Evolutionary conservation across 2,329 filamentous ascomycete species (phyloP).

Genomic region (Sporothrix brunneoviolacea): DNA sequence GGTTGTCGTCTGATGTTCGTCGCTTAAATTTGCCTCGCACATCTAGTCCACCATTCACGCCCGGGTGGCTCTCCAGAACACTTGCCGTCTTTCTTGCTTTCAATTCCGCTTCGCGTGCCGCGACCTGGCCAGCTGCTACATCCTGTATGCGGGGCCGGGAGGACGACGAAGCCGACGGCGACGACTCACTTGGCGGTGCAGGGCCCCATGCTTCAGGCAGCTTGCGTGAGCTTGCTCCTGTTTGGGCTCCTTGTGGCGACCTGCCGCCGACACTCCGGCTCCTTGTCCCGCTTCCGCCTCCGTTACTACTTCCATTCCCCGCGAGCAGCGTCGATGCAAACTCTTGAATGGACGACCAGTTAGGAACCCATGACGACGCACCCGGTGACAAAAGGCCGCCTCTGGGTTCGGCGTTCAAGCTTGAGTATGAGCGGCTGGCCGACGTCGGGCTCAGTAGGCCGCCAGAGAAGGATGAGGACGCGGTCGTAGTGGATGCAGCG

Average conservation of each 20-base stretch:
- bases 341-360: constrained; percentile 50
- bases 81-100: constrained; percentile 52
- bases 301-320: constrained; percentile 18
- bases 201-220: constrained; percentile 43
- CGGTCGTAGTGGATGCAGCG: constrained; percentile 21
- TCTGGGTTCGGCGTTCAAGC: background rate
- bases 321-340: constrained; percentile 42
- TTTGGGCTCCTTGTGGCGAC: constrained; percentile 17
- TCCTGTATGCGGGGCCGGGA: constrained; percentile 35
- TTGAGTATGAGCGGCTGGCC: background rate
- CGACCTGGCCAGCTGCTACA: constrained; percentile 44
- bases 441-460: constrained; percentile 7
- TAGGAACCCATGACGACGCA: constrained; percentile 42
- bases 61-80: constrained; percentile 54
- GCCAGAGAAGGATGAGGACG: constrained; percentile 21
- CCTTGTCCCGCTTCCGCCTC: constrained; percentile 24
- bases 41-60: constrained; percentile 52
- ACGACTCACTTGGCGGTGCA: constrained; percentile 32
- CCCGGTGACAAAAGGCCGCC: constrained; percentile 28
- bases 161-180: background rate
- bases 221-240: constrained; percentile 19
- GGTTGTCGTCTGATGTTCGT: constrained; percentile 60
- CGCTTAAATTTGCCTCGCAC: constrained; percentile 53
- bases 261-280: constrained; percentile 27
- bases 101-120: constrained; percentile 47